phyloP scores from a whole-genome alignment of 148 eudicot species.

The Linanthus parryae region DNA sequence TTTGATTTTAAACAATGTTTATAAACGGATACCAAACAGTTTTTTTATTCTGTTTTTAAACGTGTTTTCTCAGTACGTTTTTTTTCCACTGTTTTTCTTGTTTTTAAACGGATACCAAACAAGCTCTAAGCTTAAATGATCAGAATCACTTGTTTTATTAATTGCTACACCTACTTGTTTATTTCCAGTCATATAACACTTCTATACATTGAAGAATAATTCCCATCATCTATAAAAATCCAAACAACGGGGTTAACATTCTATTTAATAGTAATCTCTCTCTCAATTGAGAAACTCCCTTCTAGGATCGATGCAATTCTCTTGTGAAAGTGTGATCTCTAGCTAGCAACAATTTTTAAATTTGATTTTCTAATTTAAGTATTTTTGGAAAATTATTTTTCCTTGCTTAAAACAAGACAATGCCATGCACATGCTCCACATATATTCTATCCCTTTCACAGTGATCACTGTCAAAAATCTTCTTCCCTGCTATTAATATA shows the following conservation, averaged over 20 bases:
- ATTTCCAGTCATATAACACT: neutral
- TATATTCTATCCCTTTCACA: slow-evolving; percentile 20
- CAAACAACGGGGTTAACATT: slow-evolving; percentile 4
- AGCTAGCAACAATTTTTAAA: slow-evolving; percentile 18
- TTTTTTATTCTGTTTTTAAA: no score
- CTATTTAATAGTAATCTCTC: slow-evolving; percentile 13
- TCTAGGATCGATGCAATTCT: slow-evolving; percentile 2
- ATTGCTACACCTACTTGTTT: neutral
- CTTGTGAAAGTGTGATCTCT: neutral
- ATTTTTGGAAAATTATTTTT: neutral
- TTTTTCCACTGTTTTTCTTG: no score
- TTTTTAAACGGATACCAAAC: no score
- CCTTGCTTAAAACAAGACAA: slow-evolving; percentile 39
- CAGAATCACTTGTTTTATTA: slow-evolving; percentile 1
- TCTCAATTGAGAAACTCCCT: slow-evolving; percentile 15
- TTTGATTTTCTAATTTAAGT: slow-evolving; percentile 2
- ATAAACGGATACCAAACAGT: no score
- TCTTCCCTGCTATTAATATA: slow-evolving; percentile 7
- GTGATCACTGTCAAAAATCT: neutral
- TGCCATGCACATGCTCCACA: slow-evolving; percentile 52
- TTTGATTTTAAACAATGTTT: no score
- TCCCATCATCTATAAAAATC: no score
- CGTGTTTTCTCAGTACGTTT: no score
- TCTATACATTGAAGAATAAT: no score
- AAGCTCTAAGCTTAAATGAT: slow-evolving; percentile 2